These are phyloP conservation scores for Talaromyces adpressus DNA, from an alignment of 495 filamentous ascomycete species.

Conservation along the genomic window DNA sequence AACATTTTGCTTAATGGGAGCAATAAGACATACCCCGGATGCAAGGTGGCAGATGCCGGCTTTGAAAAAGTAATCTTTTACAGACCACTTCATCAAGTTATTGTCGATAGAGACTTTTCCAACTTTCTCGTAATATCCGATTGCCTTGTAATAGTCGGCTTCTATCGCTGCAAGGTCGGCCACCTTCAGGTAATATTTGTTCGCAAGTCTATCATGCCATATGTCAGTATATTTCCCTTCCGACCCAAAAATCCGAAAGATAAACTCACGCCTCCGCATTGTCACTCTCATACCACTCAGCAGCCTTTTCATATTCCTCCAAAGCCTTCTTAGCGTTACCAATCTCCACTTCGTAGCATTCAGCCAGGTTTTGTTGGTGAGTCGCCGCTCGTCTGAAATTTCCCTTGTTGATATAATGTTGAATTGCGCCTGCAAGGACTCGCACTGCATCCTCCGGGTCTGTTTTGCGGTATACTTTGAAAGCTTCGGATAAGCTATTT, in stretches of 20 bases:
- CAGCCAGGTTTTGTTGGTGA: conserved; percentile 77
- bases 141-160: conserved; percentile 71
- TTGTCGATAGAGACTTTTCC: conserved; percentile 64
- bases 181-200: conserved; percentile 82
- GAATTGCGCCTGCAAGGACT: conserved; percentile 65
- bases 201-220: conserved; percentile 55
- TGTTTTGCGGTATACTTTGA: conserved; percentile 78
- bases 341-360: conserved; percentile 73
- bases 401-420: conserved; percentile 72
- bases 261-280: conserved; percentile 67
- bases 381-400: conserved; percentile 85
- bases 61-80: conserved; percentile 92
- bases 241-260: conserved; percentile 16
- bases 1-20: conserved; percentile 1
- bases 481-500: conserved; percentile 69
- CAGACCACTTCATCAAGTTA: conserved; percentile 80
- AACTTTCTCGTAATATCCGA: conserved; percentile 75
- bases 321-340: conserved; percentile 69
- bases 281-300: conserved; percentile 79
- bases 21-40: conserved; percentile 40
- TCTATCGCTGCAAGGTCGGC: conserved; percentile 80
- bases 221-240: neutral
- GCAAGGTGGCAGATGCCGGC: conserved; percentile 79
- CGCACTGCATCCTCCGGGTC: conserved; percentile 71
- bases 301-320: conserved; percentile 72